Conservation (phyloP, 305 asterid species). For the Fraxinus floribunda region DNA sequence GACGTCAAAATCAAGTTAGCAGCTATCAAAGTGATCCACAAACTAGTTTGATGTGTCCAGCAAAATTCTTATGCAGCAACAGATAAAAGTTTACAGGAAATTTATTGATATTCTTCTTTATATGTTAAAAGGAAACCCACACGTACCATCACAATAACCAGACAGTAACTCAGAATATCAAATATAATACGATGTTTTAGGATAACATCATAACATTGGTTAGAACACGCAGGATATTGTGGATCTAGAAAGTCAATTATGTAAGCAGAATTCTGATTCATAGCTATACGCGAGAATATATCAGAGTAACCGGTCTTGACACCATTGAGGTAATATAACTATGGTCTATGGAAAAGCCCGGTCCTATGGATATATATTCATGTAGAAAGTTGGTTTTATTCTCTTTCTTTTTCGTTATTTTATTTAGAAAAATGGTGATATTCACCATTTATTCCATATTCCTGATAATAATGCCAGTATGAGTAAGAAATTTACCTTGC, state of each 20-base stretch:
- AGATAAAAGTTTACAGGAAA: neutral
- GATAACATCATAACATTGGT: neutral
- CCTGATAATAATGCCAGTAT: neutral
- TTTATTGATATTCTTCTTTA: neutral
- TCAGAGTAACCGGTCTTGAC: neutral
- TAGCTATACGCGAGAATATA: neutral
- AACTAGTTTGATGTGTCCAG: neutral
- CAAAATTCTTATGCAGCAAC: neutral
- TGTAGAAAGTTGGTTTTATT: neutral
- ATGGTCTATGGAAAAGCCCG: neutral
- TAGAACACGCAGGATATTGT: neutral
- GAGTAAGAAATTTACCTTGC: constrained; percentile 35
- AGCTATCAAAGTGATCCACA: neutral
- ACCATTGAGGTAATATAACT: neutral
- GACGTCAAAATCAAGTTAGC: neutral
- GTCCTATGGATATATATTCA: neutral
- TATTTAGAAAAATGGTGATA: neutral
- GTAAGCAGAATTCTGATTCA: neutral
- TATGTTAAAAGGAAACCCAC: neutral
- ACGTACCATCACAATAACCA: neutral
- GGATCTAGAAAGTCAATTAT: neutral
- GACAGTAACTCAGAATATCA: neutral
- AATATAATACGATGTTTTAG: neutral
- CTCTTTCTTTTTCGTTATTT: neutral
- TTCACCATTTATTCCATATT: neutral